Evolutionary conservation across 768 basidiomycete genomes (phyloP), one percentile per base, ranked within the genome.

Genomic region (Leccinum disarticulatum): DNA sequence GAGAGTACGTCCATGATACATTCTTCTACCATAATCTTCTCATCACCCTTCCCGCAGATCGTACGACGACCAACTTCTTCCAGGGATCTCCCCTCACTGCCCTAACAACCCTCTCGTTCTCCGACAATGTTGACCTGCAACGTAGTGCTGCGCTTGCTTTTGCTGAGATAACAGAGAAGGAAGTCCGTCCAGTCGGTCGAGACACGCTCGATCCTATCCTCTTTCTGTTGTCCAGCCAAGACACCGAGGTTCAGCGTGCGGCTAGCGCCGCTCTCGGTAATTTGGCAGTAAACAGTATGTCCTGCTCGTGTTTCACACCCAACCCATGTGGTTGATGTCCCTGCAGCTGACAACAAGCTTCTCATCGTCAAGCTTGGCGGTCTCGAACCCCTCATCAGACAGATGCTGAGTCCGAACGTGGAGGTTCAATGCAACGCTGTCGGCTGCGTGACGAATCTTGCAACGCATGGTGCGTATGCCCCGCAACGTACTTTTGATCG

Each of bases 401-500:
- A 99, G 75, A 99, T 99, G 97, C 86, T 98, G 56, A 94, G 91
- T 66, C 95, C 95, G 2, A 99, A 98, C 70, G 96, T 98, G 46
- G 97, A 99, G 73, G 97, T 99, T 2, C 97, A 98, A 75, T 99
- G 97, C 79, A 99, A 99, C 72, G 97, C 97, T 30, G 97, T 99
- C 27, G 97, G 97, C 35, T 99, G 97, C 71, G 94, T 99, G 54
- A 99, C 97, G 17, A 99, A 99, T 73, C 83, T 99, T 48, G 97
- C 97, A 14, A 99, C 96, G 1, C 96, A 98, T 77, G 96, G 95
- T 96, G 59, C 56, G 86, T 74, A 55, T 56, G 61, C 58, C 54
- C 36, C 49, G 52, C 38, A 14, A n/a, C 22, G 25, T 57, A 33
- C 41, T 4, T 60, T 35, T 47, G 33, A 60, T 63, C 47, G 48